Evolutionary conservation across 768 basidiomycete genomes (phyloP).

Genomic region (Mycena venus): DNA sequence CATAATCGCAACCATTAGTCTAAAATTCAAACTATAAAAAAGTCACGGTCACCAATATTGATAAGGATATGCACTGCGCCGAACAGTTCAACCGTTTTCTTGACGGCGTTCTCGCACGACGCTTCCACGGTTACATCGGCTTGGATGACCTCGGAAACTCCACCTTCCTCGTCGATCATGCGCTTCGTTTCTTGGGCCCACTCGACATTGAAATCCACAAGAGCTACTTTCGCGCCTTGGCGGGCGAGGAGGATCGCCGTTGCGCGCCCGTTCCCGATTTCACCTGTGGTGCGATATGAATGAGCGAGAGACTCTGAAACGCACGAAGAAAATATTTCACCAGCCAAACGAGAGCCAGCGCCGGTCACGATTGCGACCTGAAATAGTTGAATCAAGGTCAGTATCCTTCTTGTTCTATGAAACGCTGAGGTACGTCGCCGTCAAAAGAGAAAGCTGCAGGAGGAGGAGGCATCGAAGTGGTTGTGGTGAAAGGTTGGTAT

Average conservation of each 20-base stretch:
- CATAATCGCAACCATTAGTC: neutral
- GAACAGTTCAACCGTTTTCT: constrained; percentile 48
- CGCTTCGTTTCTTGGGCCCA: constrained; percentile 53
- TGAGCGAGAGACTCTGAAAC: neutral
- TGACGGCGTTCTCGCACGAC: constrained; percentile 52
- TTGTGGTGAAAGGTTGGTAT: neutral
- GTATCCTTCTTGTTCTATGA: neutral
- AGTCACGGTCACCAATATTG: constrained; percentile 40
- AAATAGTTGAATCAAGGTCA: constrained; percentile 24
- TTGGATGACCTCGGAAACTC: constrained; percentile 47
- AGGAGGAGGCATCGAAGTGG: constrained; percentile 42
- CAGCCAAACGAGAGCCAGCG: constrained; percentile 53
- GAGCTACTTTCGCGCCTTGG: constrained; percentile 53
- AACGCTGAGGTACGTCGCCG: neutral
- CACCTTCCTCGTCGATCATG: constrained; percentile 56
- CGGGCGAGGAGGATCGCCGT: constrained; percentile 58
- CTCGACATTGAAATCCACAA: constrained; percentile 51
- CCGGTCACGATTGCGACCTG: constrained; percentile 59
- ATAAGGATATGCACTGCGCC: constrained; percentile 59
- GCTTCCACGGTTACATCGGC: constrained; percentile 52
- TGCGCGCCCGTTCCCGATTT: constrained; percentile 58
- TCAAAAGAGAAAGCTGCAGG: constrained; percentile 35
- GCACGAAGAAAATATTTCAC: constrained; percentile 5
- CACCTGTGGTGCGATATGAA: neutral
- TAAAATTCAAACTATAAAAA: neutral